Base-by-base conservation (phyloP, 208 protist species). In the Trypanosoma conorhini region DNA sequence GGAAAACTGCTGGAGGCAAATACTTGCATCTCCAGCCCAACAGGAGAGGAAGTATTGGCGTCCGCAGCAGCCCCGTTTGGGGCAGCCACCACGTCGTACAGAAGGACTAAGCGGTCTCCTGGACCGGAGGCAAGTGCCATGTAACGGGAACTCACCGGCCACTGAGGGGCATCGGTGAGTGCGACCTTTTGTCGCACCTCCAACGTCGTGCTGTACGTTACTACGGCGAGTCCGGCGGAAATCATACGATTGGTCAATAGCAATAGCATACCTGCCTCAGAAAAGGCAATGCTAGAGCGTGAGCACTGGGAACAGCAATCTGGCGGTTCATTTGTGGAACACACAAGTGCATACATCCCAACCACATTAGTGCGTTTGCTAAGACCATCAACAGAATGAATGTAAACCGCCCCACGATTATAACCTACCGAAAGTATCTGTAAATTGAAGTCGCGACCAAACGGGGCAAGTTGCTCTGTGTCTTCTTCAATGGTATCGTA, bases 161-260 rank as follows among this genome's bases (percentile, higher is more conserved):
- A 86, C 13, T 70, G 50, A 31, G 77, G 67, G 3, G 73, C 66
- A 48, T 87, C 85, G 12, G 79, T 51, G 46, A 92, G 71, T 13
- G 55, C 46, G 58, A 85, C 79, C 22, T 83, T 73, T 50, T 83
- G 85, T 24, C 77, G 83, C 0, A 87, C 67, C 10, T 83, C 81
- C 7, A 96, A 80, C 22, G 79, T 64, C 9, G 83, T 62, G 22
- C 62, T 81, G 70, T 93, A 96, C 8, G 80, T 58, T 10, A 93
- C 82, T 48, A 93, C 67, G 10, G 83, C 88, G 48, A 90, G 59
- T 9, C 82, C 82, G 33, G 72, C 77, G 9, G 74, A 19, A 1
- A 64, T 31, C 91, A 96, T 96, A 52, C 76, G 73, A 74, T 96
- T 80, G 0, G 91, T 96, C 5, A 89, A 61, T 31, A 96, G 80